A percentile compares a stretch with the other conserved stretches of the same genome.
phyloP scores from a whole-genome alignment of 2,329 filamentous ascomycete species.

The Torrubiella hemipterigena region DNA sequence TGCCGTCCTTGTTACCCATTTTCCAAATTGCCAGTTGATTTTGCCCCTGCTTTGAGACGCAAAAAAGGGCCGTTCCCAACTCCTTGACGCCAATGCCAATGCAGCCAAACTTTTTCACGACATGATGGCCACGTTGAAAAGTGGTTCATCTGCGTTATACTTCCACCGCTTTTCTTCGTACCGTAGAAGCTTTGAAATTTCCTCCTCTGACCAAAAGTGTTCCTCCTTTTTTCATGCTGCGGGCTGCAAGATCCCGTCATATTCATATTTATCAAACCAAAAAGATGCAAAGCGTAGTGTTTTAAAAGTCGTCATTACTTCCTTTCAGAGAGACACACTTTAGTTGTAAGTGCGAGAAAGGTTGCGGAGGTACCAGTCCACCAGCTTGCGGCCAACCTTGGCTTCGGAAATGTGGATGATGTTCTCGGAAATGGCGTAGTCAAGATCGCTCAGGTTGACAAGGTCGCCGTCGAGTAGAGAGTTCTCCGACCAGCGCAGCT shows the following conservation, averaged over 20 bases:
- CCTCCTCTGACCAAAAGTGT: too few relatives aligned
- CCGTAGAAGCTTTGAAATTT: conserved; percentile 2
- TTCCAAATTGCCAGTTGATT: too few relatives aligned
- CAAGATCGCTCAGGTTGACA: conserved; percentile 86
- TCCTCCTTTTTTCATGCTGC: conserved; percentile 2
- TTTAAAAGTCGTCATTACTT: conserved; percentile 3
- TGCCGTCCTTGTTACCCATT: too few relatives aligned
- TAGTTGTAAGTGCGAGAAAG: conserved; percentile 80
- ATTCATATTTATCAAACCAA: not conserved
- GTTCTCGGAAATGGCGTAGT: conserved; percentile 82
- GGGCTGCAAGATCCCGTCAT: conserved; percentile 1
- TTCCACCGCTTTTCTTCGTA: conserved; percentile 4
- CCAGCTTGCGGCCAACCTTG: conserved; percentile 92
- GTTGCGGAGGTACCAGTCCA: conserved; percentile 99
- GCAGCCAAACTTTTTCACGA: conserved; percentile 19
- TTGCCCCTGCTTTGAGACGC: not conserved
- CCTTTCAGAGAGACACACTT: conserved; percentile 19
- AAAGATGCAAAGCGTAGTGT: not conserved
- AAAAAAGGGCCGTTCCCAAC: conserved; percentile 19
- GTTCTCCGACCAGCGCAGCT: conserved; percentile 83
- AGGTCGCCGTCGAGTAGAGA: conserved; percentile 84
- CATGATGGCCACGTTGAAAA: too few relatives aligned
- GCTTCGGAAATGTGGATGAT: conserved; percentile 98
- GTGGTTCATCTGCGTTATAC: not conserved
- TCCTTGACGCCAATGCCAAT: conserved; percentile 29